Conservation (phyloP, 306 rosid genomes). For the Cucumis sativus region Cucumber_9930_V3 NC_026655.2:12094501-12095000, state of each 20-base stretch:
- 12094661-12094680: not conserved
- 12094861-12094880: too few species aligned
- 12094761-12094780: not conserved
- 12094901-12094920: too few species aligned
- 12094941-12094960: conserved; percentile 20
- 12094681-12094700: not conserved
- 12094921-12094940: not conserved
- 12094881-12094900: too few species aligned
- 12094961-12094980: conserved; percentile 7
- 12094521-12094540: too few species aligned
- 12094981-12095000: conserved; percentile 21
- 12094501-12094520: too few species aligned
- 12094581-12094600: too few species aligned
- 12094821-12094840: not conserved
- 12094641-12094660: not conserved
- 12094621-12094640: too few species aligned
- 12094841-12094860: not conserved
- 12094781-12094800: not conserved
- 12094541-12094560: too few species aligned
- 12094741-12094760: not conserved
- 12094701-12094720: not conserved
- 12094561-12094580: too few species aligned
- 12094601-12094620: too few species aligned
- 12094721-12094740: not conserved
- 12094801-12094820: not conserved